Evolutionary conservation across 2,329 filamentous ascomycete genomes (phyloP).

Genomic region (Aspergillus sp.): DNA sequence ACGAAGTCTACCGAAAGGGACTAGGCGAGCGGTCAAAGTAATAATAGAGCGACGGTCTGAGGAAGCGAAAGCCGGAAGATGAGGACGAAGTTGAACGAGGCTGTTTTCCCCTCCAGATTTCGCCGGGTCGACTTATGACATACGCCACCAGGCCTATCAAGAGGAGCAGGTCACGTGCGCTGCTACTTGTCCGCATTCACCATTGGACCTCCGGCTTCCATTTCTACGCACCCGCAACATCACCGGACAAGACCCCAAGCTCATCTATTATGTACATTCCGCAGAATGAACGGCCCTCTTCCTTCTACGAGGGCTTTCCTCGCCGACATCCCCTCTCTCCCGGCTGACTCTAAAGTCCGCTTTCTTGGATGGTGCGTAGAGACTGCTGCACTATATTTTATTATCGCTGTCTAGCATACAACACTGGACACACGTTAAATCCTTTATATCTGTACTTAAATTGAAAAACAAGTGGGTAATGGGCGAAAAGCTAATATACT

Average conservation of each 20-base stretch:
- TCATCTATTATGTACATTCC: conserved; percentile 3
- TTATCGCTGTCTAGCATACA: background rate
- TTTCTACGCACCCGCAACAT: background rate
- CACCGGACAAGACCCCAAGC: background rate
- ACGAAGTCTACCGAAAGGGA: background rate
- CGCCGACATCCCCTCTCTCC: conserved; percentile 54
- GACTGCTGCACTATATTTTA: background rate
- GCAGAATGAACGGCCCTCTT: conserved; percentile 54
- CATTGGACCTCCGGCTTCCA: background rate
- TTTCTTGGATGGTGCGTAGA: conserved; percentile 82
- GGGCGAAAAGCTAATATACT: background rate
- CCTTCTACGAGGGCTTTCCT: conserved; percentile 67
- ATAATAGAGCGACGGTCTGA: background rate
- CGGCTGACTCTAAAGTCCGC: conserved; percentile 74
- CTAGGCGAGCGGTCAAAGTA: background rate
- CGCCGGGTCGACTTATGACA: conserved; percentile 27
- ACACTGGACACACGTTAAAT: background rate
- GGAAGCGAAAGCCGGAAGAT: background rate
- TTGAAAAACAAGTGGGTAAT: background rate
- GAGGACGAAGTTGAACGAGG: conserved; percentile 1
- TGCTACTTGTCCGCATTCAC: background rate
- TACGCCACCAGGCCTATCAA: conserved; percentile 33
- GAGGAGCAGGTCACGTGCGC: conserved; percentile 33
- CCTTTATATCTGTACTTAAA: background rate
- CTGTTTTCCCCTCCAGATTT: conserved; percentile 28